Evolutionary conservation across 495 filamentous ascomycete species (phyloP).

Genomic region (Xylaria nigripes): DNA sequence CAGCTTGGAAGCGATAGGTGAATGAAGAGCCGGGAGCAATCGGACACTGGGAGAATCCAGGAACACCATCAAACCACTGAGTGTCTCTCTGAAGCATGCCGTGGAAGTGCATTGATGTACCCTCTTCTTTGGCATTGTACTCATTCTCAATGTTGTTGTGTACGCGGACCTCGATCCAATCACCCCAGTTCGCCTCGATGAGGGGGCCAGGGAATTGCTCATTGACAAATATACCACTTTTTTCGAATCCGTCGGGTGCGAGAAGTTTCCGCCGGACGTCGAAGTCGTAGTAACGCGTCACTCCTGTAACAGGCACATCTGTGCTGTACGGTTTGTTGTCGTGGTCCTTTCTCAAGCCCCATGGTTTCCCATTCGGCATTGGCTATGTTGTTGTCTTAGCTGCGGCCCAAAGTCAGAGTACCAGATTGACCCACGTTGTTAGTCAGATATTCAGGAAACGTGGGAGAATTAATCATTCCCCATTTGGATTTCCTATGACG

Average conservation of each 20-base stretch:
- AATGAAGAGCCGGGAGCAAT: conserved; percentile 37
- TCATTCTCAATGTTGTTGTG: conserved; percentile 19
- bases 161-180: conserved; percentile 49
- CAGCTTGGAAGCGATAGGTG: conserved; percentile 46
- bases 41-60: conserved; percentile 40
- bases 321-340: not conserved
- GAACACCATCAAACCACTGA: conserved; percentile 39
- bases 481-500: not conserved
- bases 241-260: conserved; percentile 34
- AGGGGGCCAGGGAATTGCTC: conserved; percentile 49
- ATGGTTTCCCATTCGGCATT: not conserved
- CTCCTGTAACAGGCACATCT: conserved; percentile 25
- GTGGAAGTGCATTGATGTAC: conserved; percentile 35
- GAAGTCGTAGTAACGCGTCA: conserved; percentile 43
- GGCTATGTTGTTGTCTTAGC: not conserved
- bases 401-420: not conserved
- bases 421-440: not conserved
- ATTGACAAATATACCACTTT: conserved; percentile 47
- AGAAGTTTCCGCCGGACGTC: conserved; percentile 37
- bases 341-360: not conserved
- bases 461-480: not conserved
- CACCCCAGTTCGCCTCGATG: conserved; percentile 49
- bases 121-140: conserved; percentile 30
- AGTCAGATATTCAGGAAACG: not conserved
- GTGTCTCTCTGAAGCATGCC: conserved; percentile 26